These are phyloP conservation scores for Xylaria longipes DNA, from an alignment of 495 filamentous ascomycete species.

Conservation along the genomic window DNA sequence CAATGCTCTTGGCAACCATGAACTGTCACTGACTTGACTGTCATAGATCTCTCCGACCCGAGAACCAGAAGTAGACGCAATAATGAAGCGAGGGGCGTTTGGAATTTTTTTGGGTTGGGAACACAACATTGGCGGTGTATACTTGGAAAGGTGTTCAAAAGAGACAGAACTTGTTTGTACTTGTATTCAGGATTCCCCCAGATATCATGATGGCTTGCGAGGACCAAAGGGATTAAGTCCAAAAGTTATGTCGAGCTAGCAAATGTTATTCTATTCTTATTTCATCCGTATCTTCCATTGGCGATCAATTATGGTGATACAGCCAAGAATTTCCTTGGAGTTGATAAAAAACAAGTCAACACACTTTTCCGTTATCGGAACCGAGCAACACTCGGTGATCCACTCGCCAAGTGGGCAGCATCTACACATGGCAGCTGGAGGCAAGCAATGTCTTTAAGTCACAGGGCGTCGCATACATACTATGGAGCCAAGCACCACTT, in stretches of 20 bases:
- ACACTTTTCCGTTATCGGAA: conserved; percentile 24
- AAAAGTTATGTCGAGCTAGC: conserved; percentile 35
- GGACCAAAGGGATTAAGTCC: conserved; percentile 36
- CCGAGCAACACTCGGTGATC: neutral
- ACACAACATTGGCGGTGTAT: conserved; percentile 33
- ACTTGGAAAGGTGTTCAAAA: conserved; percentile 33
- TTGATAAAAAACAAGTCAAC: neutral
- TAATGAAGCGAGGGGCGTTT: conserved; percentile 27
- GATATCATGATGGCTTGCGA: conserved; percentile 31
- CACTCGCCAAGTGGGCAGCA: conserved; percentile 14
- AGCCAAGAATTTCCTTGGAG: neutral
- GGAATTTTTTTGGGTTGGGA: conserved; percentile 29
- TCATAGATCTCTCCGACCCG: conserved; percentile 77
- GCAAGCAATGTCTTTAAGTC: neutral
- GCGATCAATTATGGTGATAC: neutral
- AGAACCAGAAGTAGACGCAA: conserved; percentile 81
- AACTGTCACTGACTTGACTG: conserved; percentile 33
- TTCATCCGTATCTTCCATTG: neutral
- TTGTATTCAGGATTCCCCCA: conserved; percentile 44
- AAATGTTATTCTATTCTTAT: conserved; percentile 24
- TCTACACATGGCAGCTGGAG: neutral
- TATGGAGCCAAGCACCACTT: neutral
- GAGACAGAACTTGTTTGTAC: conserved; percentile 39
- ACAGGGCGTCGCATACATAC: neutral
- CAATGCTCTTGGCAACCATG: neutral